Base-by-base conservation (phyloP, 2,329 filamentous ascomycete species). In the Ophiocordyceps camponoti-saundersi region DNA sequence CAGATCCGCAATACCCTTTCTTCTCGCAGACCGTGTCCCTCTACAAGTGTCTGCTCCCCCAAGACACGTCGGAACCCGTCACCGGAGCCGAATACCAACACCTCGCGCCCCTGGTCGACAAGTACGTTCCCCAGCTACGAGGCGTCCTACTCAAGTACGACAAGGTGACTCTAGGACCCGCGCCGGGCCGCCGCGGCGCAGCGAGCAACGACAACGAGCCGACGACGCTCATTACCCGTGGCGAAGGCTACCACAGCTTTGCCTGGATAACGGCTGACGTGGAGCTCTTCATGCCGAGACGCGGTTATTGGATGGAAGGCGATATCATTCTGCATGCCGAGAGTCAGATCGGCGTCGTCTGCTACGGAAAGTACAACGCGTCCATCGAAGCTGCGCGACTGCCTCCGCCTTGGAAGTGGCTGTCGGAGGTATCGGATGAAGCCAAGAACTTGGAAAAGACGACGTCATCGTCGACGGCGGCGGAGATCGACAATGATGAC, bases 361-460 rank as follows among this genome's bases (percentile, higher is more conserved):
- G 87, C 61, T 89, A 87, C 65, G 90, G 90, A 61, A 78, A 87
- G 53, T 96, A 96, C 71, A 94, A 92, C 54, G 85, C 90, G 1
- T 86, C 82, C 42, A 85, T 98, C 49, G 83, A 90, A 56, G 73
- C 81, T 21, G 77, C 76, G 50, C 73, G 85, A 34, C 69, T 98
- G 16, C 92, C 92, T 0, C 63, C 67, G 15, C 73, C 75, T 22
- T 98, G 90, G 92, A 78, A 69, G 50, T 96, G 87, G 82, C 72
- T 86, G 16, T 76, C 79, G 12, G 71, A 78, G 32, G 68, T 65
- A 47, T 57, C 63, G 7, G 54, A 58, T 2, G 63, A 67, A 45
- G 63, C 61, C 0, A 54, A 59, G 13, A 61, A 58, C 26, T 64
- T 71, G 47, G 69, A 73, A 44, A 61, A 66, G 48, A 63, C 61